These are phyloP conservation scores for Pleurozium schreberi DNA, from an alignment of 225 moss, liverwort and hornwort species.

Conservation along the genomic window DNA sequence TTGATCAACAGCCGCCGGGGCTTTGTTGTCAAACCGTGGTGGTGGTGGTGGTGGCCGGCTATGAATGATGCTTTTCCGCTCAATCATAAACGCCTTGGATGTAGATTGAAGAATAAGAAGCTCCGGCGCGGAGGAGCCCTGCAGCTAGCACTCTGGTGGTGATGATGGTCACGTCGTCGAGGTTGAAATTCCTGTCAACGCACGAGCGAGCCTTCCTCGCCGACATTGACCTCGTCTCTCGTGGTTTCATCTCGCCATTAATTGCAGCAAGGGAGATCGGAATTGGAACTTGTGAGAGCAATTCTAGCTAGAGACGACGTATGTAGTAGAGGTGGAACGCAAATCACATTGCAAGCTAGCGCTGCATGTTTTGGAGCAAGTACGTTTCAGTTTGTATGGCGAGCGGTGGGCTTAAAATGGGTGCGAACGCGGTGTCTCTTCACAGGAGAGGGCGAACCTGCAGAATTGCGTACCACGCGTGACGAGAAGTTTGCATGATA, in stretches of 20 bases:
- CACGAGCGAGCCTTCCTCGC: not conserved
- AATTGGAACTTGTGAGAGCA: not conserved
- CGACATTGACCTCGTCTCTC: not conserved
- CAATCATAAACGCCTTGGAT: not conserved
- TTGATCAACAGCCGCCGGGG: not conserved
- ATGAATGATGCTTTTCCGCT: not conserved
- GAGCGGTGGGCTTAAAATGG: not conserved
- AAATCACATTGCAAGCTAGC: not conserved
- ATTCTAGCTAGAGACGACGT: not conserved
- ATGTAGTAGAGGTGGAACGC: not conserved
- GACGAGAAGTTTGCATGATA: not conserved
- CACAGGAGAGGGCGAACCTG: not conserved
- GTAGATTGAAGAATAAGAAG: not conserved
- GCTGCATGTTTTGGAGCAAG: not conserved
- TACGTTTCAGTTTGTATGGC: not conserved
- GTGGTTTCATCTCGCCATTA: not conserved
- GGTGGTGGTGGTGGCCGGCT: conserved; percentile 6
- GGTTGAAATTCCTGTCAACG: not conserved
- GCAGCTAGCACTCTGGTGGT: not conserved
- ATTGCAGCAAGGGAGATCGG: not conserved
- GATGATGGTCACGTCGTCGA: not conserved
- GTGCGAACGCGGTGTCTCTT: not conserved
- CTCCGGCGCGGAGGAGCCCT: not conserved
- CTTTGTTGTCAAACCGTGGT: not conserved
- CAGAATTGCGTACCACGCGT: not conserved